A percentile compares a stretch with the other conserved stretches of the same genome.
Conservation (phyloP, 1,284 basidiomycete genomes). For the Entoloma clypeatum region DNA sequence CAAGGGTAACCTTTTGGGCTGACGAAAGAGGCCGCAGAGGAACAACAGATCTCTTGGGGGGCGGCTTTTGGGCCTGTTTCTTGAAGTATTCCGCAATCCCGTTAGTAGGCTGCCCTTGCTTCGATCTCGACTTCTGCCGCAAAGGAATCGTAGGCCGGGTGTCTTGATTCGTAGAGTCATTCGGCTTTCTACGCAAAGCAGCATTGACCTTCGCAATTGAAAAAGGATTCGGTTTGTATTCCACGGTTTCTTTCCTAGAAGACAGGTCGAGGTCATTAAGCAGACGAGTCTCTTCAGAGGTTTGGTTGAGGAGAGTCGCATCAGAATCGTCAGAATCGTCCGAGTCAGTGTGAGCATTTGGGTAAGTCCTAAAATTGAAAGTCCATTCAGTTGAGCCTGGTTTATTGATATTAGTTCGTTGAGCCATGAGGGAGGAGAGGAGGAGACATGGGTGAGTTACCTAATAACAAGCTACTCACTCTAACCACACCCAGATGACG, state of each 20-base stretch:
- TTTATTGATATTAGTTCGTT: not conserved
- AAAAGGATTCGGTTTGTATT: slow-evolving; percentile 70
- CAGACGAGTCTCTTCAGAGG: slow-evolving; percentile 29
- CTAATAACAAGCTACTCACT: slow-evolving; percentile 4
- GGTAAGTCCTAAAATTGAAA: slow-evolving; percentile 16
- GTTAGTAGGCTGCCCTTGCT: slow-evolving; percentile 1
- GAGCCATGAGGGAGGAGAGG: not conserved
- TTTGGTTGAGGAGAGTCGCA: not conserved
- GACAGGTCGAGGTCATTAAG: slow-evolving; percentile 58
- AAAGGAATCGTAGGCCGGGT: not conserved
- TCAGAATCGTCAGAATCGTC: slow-evolving; percentile 9
- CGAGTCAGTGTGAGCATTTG: slow-evolving; percentile 10
- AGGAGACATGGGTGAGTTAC: slow-evolving; percentile 4
- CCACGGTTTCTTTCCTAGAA: slow-evolving; percentile 50
- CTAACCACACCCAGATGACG: slow-evolving; percentile 22
- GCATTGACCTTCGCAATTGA: slow-evolving; percentile 73
- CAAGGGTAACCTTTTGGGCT: not conserved
- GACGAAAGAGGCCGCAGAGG: not conserved
- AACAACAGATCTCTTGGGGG: not conserved
- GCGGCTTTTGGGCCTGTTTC: slow-evolving; percentile 19
- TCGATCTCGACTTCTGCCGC: slow-evolving; percentile 9
- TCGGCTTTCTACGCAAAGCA: slow-evolving; percentile 40
- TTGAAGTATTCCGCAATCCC: slow-evolving; percentile 30
- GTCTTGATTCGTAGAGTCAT: not conserved
- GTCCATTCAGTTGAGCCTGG: slow-evolving; percentile 15